Conservation (phyloP, 495 filamentous ascomycete genomes). For the Aeminium ludgeri region DNA sequence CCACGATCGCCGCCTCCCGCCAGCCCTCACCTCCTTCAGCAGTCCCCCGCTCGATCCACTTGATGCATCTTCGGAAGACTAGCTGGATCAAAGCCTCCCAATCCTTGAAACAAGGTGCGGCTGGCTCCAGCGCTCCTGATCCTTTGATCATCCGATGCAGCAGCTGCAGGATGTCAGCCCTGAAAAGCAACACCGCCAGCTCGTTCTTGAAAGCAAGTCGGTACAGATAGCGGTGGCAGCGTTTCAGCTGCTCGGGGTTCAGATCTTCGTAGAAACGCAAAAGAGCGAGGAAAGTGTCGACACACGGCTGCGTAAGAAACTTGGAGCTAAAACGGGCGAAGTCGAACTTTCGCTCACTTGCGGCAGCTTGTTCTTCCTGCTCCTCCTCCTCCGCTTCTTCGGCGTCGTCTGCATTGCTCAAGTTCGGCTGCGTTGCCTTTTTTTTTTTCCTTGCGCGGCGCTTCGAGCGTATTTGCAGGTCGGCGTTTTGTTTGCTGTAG, state of each 20-base stretch:
- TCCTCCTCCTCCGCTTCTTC: conserved; percentile 64
- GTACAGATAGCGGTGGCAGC: conserved; percentile 89
- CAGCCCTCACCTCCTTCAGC: conserved; percentile 8
- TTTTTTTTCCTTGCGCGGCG: conserved; percentile 51
- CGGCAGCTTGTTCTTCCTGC: conserved; percentile 42
- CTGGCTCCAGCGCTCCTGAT: conserved; percentile 53
- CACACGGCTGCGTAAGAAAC: conserved; percentile 66
- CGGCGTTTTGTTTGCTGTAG: conserved; percentile 86
- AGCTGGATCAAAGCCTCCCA: conserved; percentile 85
- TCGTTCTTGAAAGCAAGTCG: conserved; percentile 89
- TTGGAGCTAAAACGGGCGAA: conserved; percentile 67
- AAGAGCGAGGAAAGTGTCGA: conserved; percentile 78
- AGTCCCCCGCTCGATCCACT: conserved; percentile 58
- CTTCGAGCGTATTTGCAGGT: conserved; percentile 77
- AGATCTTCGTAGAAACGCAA: conserved; percentile 69
- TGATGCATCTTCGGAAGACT: conserved; percentile 38
- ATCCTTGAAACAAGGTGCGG: conserved; percentile 48
- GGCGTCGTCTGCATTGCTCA: conserved; percentile 18
- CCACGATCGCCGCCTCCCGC: conserved; percentile 58
- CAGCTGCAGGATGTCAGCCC: conserved; percentile 75
- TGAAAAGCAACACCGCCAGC: conserved; percentile 70
- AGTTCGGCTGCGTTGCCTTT: conserved; percentile 32
- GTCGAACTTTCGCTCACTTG: conserved; percentile 81
- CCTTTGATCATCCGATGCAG: conserved; percentile 90
- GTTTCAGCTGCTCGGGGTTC: conserved; percentile 66